Evolutionary conservation across 2,329 filamentous ascomycete species (phyloP).

Genomic region (Intubia oerlemansii): DNA sequence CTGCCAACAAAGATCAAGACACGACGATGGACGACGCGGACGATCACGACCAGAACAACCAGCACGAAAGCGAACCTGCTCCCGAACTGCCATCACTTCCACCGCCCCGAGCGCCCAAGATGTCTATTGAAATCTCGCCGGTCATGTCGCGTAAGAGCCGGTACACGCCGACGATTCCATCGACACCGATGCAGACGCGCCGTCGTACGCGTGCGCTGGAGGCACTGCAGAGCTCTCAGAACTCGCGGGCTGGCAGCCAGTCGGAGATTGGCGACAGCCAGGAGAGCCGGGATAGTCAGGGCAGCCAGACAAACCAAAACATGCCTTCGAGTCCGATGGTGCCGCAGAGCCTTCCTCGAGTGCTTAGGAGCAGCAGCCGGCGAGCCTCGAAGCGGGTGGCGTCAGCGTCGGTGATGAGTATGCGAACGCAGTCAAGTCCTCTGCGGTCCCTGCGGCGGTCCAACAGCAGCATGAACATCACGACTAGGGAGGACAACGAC

Average conservation of each 20-base stretch:
- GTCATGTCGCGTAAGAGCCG: background rate
- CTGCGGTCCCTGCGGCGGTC: background rate
- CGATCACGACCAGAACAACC: too few species aligned
- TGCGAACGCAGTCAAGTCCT: conserved; percentile 8
- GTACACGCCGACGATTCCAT: background rate
- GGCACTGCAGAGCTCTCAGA: background rate
- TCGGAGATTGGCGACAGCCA: too few species aligned
- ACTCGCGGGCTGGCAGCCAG: too few species aligned
- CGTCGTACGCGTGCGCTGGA: conserved; percentile 2
- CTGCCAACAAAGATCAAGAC: too few species aligned
- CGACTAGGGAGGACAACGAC: background rate
- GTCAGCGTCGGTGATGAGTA: too few species aligned
- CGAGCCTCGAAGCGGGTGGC: background rate
- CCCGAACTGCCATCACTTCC: too few species aligned
- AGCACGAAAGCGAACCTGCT: too few species aligned
- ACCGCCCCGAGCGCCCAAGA: background rate
- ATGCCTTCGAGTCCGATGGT: too few species aligned
- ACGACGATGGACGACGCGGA: too few species aligned
- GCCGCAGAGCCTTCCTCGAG: conserved; percentile 2
- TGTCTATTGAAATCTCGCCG: conserved; percentile 1
- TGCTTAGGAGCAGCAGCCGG: background rate
- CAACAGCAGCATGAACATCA: background rate
- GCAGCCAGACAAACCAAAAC: too few species aligned
- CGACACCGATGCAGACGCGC: conserved; percentile 4
- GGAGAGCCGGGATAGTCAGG: too few species aligned